Evolutionary conservation across 257 asterid species (phyloP), one percentile per base, ranked within the genome.

Genomic region (Nicotiana tomentosiformis): DNA sequence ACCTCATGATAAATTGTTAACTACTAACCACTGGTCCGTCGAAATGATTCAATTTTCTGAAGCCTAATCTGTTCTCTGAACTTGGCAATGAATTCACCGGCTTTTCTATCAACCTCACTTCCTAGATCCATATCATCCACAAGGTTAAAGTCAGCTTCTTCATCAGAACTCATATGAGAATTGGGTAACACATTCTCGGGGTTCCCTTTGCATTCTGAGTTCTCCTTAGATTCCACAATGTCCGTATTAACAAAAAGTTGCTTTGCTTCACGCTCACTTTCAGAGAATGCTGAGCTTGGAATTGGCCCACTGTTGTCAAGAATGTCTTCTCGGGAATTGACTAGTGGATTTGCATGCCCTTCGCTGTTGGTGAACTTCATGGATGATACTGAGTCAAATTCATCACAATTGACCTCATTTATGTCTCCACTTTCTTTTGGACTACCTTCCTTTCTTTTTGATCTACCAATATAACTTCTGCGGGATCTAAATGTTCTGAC

Each of bases 71-170:
- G 99, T 90, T 92, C 93, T 89, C 93, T 91, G 84, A 95, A 94
- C 89, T 93, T 95, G 68, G 99, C 99, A 67, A 95, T 95, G 81
- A 95, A 95, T 89, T 95, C 98, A 9, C 88, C 98, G 30, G 98
- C 99, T 87, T 95, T 95, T 86, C 97, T 84, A 82, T 95, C 98
- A 82, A 95, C 99, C 89, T 95, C 98, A 69, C 97, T 93, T 80
- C 96, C 97, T 77, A 91, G 88, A 26, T 90, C 97, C 20, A 86
- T 69, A 53, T 89, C 92, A 78, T 83, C 87, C n/a, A 60, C 87
- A 10, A 82, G 16, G 35, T 77, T 78, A 5, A 78, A 69, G 80
- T 74, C 84, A 7, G 80, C 76, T 56, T 86, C 88, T 32, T 87
- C 90, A 69, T 87, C 89, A 4, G 88, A 83, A 78, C 87, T 87